Conservation (phyloP, 257 asterid species). For the Solanum boliviense region DNA sequence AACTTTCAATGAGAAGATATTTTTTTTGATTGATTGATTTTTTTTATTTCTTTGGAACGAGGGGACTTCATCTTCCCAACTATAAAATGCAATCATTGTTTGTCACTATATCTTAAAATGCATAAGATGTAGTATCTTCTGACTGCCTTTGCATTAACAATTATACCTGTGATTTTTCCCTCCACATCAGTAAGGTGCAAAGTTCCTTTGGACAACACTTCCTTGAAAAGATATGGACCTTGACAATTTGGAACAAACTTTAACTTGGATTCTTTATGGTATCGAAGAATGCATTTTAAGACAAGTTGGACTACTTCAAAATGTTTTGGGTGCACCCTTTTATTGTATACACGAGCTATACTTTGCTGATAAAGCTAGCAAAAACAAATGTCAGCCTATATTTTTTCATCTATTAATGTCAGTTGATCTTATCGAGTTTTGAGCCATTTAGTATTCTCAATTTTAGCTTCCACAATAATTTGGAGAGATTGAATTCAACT, state of each 20-base stretch:
- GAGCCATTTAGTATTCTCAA: neutral
- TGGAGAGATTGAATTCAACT: neutral
- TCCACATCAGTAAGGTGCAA: neutral
- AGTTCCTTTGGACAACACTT: neutral
- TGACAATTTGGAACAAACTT: neutral
- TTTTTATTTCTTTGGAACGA: neutral
- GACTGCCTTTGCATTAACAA: neutral
- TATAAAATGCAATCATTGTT: too few relatives aligned
- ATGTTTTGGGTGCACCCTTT: neutral
- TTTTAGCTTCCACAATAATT: neutral
- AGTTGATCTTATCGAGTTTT: neutral
- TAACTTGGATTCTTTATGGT: neutral
- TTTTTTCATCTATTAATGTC: neutral
- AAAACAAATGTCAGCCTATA: fast-evolving
- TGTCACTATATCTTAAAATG: too few relatives aligned
- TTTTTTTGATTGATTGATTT: neutral
- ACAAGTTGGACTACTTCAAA: neutral
- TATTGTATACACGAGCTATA: neutral
- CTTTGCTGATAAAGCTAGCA: neutral
- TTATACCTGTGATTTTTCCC: neutral
- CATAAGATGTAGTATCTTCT: neutral
- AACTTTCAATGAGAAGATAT: neutral
- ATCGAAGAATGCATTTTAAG: neutral
- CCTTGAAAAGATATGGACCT: neutral
- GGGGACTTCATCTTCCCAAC: neutral